phyloP scores from a whole-genome alignment of 148 eudicot species.

The Pouteria glomerata region DNA sequence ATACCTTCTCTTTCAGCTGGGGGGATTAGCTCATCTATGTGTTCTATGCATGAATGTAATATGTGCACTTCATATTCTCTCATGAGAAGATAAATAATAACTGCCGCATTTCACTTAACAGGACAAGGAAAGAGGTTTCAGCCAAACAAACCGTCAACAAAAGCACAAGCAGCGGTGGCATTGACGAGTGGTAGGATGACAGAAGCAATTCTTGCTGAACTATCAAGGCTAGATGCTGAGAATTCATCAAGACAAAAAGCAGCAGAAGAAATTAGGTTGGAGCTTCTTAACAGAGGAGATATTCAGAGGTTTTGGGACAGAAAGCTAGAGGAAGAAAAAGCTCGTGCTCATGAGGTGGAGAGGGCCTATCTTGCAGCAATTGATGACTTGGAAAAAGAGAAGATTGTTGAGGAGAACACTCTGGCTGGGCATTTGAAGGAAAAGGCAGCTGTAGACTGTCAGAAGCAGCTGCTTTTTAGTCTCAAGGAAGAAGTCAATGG shows the following conservation, averaged over 20 bases:
- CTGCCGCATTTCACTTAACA: conserved; percentile 21
- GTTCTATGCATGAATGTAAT: neutral
- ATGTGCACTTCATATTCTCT: neutral
- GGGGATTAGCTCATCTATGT: conserved; percentile 4
- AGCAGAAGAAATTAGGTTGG: conserved; percentile 50
- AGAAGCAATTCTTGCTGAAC: conserved; percentile 51
- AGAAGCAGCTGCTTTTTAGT: conserved; percentile 63
- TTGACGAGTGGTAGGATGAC: conserved; percentile 73
- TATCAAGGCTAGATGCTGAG: conserved; percentile 60
- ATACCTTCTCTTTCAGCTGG: neutral
- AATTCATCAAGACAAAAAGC: conserved; percentile 41
- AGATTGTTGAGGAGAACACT: conserved; percentile 42
- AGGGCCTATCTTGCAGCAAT: conserved; percentile 35
- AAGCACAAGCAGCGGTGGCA: conserved; percentile 89
- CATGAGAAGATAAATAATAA: neutral
- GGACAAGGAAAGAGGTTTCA: conserved; percentile 82
- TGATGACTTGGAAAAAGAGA: conserved; percentile 53
- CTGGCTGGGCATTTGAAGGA: conserved; percentile 49
- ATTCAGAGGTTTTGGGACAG: conserved; percentile 56
- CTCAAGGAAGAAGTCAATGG: conserved; percentile 61
- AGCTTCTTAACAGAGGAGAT: conserved; percentile 73
- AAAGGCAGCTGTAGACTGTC: conserved; percentile 83
- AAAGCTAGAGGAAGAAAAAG: conserved; percentile 55
- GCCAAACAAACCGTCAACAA: conserved; percentile 79
- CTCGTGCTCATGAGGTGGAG: conserved; percentile 36